phyloP scores from a whole-genome alignment of 2,329 filamentous ascomycete genomes.

The Ascochyta viciae-villosae region DNA sequence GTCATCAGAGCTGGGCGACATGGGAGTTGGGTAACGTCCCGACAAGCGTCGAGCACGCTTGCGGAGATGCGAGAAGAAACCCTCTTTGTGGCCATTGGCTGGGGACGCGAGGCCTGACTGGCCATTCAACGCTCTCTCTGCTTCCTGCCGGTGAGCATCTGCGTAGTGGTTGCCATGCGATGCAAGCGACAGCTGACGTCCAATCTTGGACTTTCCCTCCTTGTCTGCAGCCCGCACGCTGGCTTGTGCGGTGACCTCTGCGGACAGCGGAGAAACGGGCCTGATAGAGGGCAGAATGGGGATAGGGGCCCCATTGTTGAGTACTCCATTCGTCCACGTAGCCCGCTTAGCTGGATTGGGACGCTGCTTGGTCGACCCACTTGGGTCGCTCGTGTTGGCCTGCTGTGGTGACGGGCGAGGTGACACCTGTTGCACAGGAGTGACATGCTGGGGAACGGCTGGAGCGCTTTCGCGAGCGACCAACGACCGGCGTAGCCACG shows the following conservation, averaged over 20 bases:
- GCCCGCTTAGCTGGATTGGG: slow-evolving; percentile 77
- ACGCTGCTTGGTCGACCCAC: slow-evolving; percentile 58
- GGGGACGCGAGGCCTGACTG: slow-evolving; percentile 78
- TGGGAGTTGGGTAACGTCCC: slow-evolving; percentile 83
- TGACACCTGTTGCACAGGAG: slow-evolving; percentile 50
- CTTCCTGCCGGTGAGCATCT: slow-evolving; percentile 87
- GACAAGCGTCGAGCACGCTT: slow-evolving; percentile 93
- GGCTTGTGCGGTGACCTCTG: slow-evolving; percentile 88
- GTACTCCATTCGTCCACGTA: slow-evolving; percentile 86
- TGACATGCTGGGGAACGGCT: slow-evolving; percentile 57
- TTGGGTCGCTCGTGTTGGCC: slow-evolving; percentile 53
- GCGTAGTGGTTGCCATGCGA: slow-evolving; percentile 93
- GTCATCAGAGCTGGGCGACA: slow-evolving; percentile 82
- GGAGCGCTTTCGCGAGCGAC: slow-evolving; percentile 78
- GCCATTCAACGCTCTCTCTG: slow-evolving; percentile 88
- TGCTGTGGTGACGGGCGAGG: slow-evolving; percentile 53
- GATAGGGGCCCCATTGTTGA: slow-evolving; percentile 84
- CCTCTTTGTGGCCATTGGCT: slow-evolving; percentile 82
- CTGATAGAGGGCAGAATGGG: slow-evolving; percentile 93
- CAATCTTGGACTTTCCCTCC: slow-evolving; percentile 83
- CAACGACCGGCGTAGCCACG: slow-evolving; percentile 96
- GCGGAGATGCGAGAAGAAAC: slow-evolving; percentile 96
- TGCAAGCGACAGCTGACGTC: slow-evolving; percentile 88
- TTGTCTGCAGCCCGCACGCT: slow-evolving; percentile 65
- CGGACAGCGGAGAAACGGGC: slow-evolving; percentile 94